These are phyloP conservation scores for Colletotrichum sojae DNA, from an alignment of 2,329 filamentous ascomycete genomes.

Conservation along the genomic window DNA sequence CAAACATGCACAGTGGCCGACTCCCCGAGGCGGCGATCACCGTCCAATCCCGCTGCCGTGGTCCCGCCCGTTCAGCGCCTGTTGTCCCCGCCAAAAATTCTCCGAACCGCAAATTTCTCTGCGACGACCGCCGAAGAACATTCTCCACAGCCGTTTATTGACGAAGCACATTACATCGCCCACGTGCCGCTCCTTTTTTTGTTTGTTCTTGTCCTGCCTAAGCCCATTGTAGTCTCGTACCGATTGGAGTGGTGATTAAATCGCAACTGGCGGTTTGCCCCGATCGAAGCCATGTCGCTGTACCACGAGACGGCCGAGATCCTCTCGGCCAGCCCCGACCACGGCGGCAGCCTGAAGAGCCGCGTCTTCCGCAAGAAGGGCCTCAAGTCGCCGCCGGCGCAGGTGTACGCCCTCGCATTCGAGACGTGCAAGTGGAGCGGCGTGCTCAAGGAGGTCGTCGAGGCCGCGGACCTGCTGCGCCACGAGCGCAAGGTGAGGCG, in stretches of 20 bases:
- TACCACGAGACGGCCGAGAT: slow-evolving; percentile 92
- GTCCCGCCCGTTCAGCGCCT: neutral
- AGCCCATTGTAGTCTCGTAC: too few species aligned
- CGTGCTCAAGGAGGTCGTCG: slow-evolving; percentile 90
- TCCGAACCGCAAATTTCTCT: slow-evolving; percentile 33
- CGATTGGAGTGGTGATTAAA: too few species aligned
- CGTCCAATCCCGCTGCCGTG: neutral
- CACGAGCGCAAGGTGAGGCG: slow-evolving; percentile 83
- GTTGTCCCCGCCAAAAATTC: slow-evolving; percentile 23
- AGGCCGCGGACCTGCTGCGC: slow-evolving; percentile 81
- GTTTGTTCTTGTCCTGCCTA: neutral
- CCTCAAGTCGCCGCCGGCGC: slow-evolving; percentile 82
- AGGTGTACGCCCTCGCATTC: slow-evolving; percentile 88
- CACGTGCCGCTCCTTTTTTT: neutral
- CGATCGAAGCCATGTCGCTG: slow-evolving; percentile 79
- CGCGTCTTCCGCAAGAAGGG: slow-evolving; percentile 82
- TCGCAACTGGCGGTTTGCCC: too few species aligned
- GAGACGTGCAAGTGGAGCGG: slow-evolving; percentile 93
- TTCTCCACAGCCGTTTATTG: slow-evolving; percentile 17
- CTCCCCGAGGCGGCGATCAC: neutral
- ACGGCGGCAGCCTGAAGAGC: slow-evolving; percentile 88
- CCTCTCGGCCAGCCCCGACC: slow-evolving; percentile 73
- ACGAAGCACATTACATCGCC: slow-evolving; percentile 3
- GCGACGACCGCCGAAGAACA: slow-evolving; percentile 17
- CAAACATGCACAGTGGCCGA: too few species aligned